Base-by-base conservation (phyloP, 345 rosid species). In the Laguncularia racemosa region DNA sequence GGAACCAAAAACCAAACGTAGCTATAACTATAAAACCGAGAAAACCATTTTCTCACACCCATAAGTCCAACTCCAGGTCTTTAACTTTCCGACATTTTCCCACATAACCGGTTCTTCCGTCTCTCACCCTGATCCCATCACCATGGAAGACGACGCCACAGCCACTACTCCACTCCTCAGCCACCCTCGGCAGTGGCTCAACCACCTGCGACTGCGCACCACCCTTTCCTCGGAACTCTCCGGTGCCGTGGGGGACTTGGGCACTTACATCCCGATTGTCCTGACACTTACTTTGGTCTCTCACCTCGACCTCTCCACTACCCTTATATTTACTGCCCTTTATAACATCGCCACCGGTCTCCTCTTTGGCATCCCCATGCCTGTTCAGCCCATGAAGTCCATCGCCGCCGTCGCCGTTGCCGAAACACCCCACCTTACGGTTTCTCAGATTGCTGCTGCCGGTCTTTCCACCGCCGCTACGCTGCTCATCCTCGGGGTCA, bases 331-430 rank as follows among this genome's bases (percentile, higher is more conserved):
- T 82, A 84, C 95, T 2, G 70, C 86, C 16, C 59, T 81, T 64
- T 86, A 84, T 77, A 86, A 86, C 78, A 76, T 84, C 68, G 60
- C 75, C 66, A 84, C 95, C 3, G 95, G 91, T 55, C 80, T 86
- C 55, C 86, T 86, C 86, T 86, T 86, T 67, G 84, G 77, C 62
- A 65, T 84, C 61, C 95, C 95, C 63, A 82, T 86, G 88, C 95
- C 95, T 26, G 91, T 86, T 48, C 95, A 86, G 56, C 95, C 95
- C 53, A 86, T 86, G 95, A 86, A 86, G 57, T 84, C 95, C 67
- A 84, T 86, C 68, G 95, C 95, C 44, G 88, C 88, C 68, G 88
- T 82, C 61, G 88, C 95, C 46, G 81, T 84, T 69, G 65, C 91
- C 57, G 91, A 84, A 53, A 11, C 70, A 44, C 95, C 95, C 1